Evolutionary conservation across 805 yeast species (phyloP).

Genomic region (Ogataea glucozyma): DNA sequence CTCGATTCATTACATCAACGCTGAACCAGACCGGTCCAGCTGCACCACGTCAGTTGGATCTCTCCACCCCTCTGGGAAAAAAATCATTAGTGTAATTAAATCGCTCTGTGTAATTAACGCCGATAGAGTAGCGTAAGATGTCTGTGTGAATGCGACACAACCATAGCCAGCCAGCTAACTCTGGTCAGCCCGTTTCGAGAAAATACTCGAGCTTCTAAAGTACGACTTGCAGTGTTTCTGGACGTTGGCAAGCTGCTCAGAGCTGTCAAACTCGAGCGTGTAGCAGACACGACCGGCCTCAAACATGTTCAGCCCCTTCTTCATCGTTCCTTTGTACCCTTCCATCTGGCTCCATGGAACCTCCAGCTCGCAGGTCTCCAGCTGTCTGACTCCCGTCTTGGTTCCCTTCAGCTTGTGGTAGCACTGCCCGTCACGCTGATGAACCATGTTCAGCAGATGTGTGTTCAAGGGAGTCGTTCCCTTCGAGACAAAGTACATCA

Average conservation of each 20-base stretch:
- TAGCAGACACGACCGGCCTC: slow-evolving; percentile 41
- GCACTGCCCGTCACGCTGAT: slow-evolving; percentile 7
- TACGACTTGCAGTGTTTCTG: slow-evolving; percentile 5
- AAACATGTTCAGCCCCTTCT: slow-evolving; percentile 54
- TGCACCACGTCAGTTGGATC: too few species aligned
- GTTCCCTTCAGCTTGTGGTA: slow-evolving; percentile 7
- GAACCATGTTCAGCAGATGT: slow-evolving; percentile 1
- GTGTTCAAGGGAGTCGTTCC: slow-evolving; percentile 1
- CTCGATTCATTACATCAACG: too few species aligned
- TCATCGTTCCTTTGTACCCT: slow-evolving; percentile 64
- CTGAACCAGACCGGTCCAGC: too few species aligned
- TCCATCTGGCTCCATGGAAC: slow-evolving; percentile 56
- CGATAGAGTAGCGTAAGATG: background rate
- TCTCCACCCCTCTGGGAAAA: too few species aligned
- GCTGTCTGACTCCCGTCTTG: slow-evolving; percentile 1
- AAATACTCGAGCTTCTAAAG: slow-evolving; percentile 3
- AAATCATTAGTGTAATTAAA: too few species aligned
- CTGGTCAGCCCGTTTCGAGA: slow-evolving; percentile 4
- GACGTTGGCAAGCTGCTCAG: slow-evolving; percentile 6
- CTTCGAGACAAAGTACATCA: slow-evolving; percentile 6
- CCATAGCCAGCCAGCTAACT: slow-evolving; percentile 3
- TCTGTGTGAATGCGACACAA: background rate
- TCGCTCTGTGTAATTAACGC: too few species aligned
- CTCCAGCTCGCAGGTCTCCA: slow-evolving; percentile 5
- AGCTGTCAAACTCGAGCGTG: slow-evolving; percentile 8